phyloP scores from a whole-genome alignment of 352 stramenopile genomes.

The Globisporangium nagaii region DNA sequence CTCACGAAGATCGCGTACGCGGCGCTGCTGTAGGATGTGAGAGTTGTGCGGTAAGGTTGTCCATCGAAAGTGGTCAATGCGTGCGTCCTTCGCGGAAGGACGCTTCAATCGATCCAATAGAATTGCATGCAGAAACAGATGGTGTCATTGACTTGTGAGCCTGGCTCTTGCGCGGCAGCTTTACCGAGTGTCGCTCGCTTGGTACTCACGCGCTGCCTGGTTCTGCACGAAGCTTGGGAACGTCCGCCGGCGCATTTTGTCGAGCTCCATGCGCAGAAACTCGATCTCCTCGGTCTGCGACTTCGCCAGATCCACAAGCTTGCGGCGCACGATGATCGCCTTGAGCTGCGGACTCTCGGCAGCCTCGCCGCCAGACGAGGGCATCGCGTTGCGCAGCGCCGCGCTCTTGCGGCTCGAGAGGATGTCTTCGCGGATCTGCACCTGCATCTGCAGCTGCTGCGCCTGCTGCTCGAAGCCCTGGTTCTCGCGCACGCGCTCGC shows the following conservation, averaged over 20 bases:
- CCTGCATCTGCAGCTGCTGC: slow-evolving; percentile 67
- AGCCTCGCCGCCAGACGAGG: slow-evolving; percentile 10
- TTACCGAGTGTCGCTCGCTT: slow-evolving; percentile 16
- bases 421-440: slow-evolving; percentile 88
- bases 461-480: slow-evolving; percentile 68
- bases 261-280: slow-evolving; percentile 80
- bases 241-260: slow-evolving; percentile 88
- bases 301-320: slow-evolving; percentile 86
- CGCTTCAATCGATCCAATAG: no score
- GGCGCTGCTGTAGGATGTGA: slow-evolving; percentile 22
- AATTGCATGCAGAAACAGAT: no score
- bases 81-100: no score
- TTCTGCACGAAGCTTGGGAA: slow-evolving; percentile 89
- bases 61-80: no score
- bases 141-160: no score
- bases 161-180: no score
- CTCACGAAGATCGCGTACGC: slow-evolving; percentile 7
- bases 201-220: slow-evolving; percentile 24
- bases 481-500: slow-evolving; percentile 80
- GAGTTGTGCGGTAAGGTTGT: not conserved
- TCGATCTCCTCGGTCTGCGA: slow-evolving; percentile 91
- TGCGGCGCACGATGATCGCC: slow-evolving; percentile 81
- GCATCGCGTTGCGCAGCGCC: slow-evolving; percentile 22
- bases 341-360: slow-evolving; percentile 52
- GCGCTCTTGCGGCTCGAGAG: slow-evolving; percentile 61